Base-by-base conservation (phyloP, 1,284 basidiomycete species). In the Porodaedalea pini region DNA sequence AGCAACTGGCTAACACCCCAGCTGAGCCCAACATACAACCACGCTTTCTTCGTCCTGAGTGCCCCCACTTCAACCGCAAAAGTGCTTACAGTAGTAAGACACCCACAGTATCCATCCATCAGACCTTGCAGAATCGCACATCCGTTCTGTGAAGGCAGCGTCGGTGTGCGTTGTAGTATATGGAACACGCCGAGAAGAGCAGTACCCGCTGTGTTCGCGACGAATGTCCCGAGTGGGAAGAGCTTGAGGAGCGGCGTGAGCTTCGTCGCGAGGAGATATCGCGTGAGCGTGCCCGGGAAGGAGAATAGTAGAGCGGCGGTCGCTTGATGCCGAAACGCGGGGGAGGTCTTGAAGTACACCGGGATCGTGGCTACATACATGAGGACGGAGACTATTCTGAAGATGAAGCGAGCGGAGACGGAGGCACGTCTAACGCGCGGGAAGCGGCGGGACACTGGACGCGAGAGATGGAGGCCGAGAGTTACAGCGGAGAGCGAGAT, bases 51-150 rank as follows among this genome's bases (percentile, higher is more conserved):
- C 10, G 77, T 70, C 47, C 73, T 74, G 53, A 97, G 72, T 2
- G 81, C 80, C 5, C 77, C 71, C 32, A 92, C 71, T 70, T 99
- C 97, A 2, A 87, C 86, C 1, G 85, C 88, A 68, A 98, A 96
- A 10, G 95, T 99, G 71, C 91, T 94, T 61, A 99, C 81, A 0
- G 97, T 99, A 3, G 89, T 95, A 62, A 99, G 75, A 71, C 93
- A 94, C 6, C 95, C 97, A 68, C 95, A 98, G 68, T 94, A 98
- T 2, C 97, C 97, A 67, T 98, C 91, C 32, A 80, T 77, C 27
- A 99, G 73, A 0, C 91, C 93, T 67, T 90, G 85, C 47, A 96
- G 70, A 17, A 91, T 75, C 37, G 82, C 79, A 67, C 94, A 97
- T 41, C 80, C 76, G 59, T 76, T 73, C 34, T 70, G 67, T 2